Conservation (phyloP, 306 rosid species). For the Vigna unguiculata region DNA sequence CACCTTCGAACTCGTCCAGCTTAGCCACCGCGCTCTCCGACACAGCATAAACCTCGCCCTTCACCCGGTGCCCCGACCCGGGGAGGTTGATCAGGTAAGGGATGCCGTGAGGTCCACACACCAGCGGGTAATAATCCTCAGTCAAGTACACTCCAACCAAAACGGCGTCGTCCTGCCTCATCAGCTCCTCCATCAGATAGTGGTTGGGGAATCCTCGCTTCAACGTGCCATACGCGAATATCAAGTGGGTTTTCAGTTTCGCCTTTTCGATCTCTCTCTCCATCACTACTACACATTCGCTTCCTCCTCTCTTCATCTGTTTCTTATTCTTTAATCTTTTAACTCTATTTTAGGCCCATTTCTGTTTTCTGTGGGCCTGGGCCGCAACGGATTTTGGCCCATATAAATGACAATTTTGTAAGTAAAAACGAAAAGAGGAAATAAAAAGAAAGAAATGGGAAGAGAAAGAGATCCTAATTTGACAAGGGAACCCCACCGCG, state of each 20-base stretch:
- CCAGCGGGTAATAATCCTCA: conserved; percentile 51
- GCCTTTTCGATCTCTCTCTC: not conserved
- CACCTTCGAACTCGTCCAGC: conserved; percentile 67
- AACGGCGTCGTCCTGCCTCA: conserved; percentile 59
- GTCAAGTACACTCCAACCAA: conserved; percentile 49
- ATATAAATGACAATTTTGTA: not conserved
- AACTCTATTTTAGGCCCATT: not conserved
- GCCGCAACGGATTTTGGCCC: not conserved
- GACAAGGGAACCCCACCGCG: conserved; percentile 1
- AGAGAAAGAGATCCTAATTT: not conserved
- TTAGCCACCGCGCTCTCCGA: conserved; percentile 52
- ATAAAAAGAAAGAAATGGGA: not conserved
- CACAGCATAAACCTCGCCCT: conserved; percentile 70
- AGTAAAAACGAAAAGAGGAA: not conserved
- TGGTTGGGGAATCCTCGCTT: conserved; percentile 70
- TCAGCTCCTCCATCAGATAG: conserved; percentile 48
- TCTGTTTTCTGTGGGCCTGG: not conserved
- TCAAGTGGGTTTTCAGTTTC: conserved; percentile 26
- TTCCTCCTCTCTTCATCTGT: not conserved
- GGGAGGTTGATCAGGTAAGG: conserved; percentile 72
- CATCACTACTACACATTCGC: not conserved
- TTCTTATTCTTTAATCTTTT: not conserved
- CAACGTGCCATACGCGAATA: conserved; percentile 74
- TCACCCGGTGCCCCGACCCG: conserved; percentile 56
- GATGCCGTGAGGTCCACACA: conserved; percentile 70